Evolutionary conservation across 2,329 filamentous ascomycete species (phyloP).

Genomic region (Cercospora canescens): DNA sequence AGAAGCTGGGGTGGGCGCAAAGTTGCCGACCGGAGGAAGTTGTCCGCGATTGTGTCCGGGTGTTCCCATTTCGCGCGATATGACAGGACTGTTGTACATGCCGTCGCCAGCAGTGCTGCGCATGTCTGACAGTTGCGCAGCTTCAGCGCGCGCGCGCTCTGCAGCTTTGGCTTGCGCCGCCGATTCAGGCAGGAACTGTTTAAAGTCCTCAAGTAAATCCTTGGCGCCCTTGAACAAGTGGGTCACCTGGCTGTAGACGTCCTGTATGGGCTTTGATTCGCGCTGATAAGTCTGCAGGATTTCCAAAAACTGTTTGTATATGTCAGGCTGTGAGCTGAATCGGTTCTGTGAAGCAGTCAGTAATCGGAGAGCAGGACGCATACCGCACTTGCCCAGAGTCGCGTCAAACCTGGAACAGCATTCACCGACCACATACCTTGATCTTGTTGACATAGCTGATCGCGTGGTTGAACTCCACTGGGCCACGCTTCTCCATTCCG

Average conservation of each 20-base stretch:
- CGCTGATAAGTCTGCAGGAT: constrained; percentile 98
- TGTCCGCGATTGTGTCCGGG: constrained; percentile 32
- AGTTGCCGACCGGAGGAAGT: constrained; percentile 92
- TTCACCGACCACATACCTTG: constrained; percentile 66
- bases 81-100: constrained; percentile 41
- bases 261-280: constrained; percentile 96
- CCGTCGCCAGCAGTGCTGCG: constrained; percentile 49
- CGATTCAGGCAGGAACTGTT: constrained; percentile 95
- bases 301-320: constrained; percentile 98
- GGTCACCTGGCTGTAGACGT: constrained; percentile 96
- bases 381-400: not conserved
- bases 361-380: not conserved
- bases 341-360: constrained; percentile 66
- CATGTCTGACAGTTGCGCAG: constrained; percentile 64
- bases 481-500: constrained; percentile 78
- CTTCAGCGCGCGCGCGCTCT: constrained; percentile 62
- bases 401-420: not conserved
- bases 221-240: constrained; percentile 89
- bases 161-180: constrained; percentile 65
- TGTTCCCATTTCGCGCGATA: constrained; percentile 40
- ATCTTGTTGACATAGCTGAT: constrained; percentile 99
- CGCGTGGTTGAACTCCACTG: constrained; percentile 98
- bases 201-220: constrained; percentile 95
- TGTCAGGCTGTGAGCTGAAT: constrained; percentile 93
- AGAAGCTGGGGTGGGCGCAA: constrained; percentile 79